Conservation (phyloP, 257 asterid genomes). For the Forsythia viridissima region DNA sequence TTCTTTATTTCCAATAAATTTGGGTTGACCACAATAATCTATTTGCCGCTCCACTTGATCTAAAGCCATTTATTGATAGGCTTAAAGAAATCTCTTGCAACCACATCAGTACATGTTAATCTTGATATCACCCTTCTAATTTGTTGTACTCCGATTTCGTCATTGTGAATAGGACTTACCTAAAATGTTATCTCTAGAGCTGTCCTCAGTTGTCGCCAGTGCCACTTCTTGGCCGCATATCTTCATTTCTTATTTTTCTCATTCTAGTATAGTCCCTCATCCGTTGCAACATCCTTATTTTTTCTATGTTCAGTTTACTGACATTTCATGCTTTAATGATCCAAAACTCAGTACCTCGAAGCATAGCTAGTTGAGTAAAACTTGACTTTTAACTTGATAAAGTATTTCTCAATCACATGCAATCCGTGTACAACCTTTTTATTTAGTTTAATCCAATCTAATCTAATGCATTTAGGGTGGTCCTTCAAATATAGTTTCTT, state of each 20-base stretch:
- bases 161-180: background rate
- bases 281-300: background rate
- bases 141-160: background rate
- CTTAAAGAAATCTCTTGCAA: background rate
- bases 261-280: background rate
- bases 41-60: background rate
- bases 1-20: too few species aligned
- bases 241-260: background rate
- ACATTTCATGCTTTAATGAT: background rate
- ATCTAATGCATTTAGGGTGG: background rate
- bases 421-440: background rate
- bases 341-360: background rate
- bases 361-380: background rate
- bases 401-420: background rate
- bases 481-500: background rate
- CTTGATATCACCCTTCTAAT: too few species aligned
- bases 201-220: background rate
- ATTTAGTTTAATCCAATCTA: background rate
- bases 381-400: background rate
- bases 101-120: background rate
- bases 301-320: background rate
- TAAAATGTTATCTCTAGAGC: background rate
- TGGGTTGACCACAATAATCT: background rate
- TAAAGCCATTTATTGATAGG: background rate
- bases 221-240: background rate